Base-by-base conservation (phyloP, 192 early-diverging fungal species). In the Podila clonocystis region DNA sequence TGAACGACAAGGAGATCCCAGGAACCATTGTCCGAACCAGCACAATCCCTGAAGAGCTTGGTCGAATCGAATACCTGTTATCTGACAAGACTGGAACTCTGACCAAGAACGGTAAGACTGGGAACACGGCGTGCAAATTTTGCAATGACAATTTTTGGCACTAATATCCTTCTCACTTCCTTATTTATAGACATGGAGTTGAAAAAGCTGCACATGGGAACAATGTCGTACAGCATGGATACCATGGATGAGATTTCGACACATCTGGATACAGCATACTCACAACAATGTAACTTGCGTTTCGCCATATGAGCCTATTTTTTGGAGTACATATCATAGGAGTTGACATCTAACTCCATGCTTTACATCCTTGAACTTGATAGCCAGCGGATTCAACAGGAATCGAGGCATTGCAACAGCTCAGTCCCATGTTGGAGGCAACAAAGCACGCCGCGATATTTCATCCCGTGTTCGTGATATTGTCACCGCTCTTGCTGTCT, bases 71-170 rank as follows among this genome's bases (percentile, higher is more conserved):
- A 66, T 98, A 97, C 76, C 82, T 97, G 26, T 76, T 98, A 61
- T 94, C 96, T 0, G 97, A 98, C 82, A 98, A 98, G 82, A 98
- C 97, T 4, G 97, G 97, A 31, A 98, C 97, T 24, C 75, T 98
- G 76, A 98, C 97, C 19, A 85, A 95, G 69, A 98, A 98, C 80
- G 94, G 92, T 93, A 88, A 64, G 58, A 13, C 4, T 29, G 41
- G 48, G 33, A 20, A 63, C n/a, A 6, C 33, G 24, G 62, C 12
- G 28, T 15, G 11, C 8, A n/a, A 11, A 57, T 49, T 45, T 41
- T 62, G 11, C 17, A 15, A 17, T 45, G 26, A 50, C 41, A 20
- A 69, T 7, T 7, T 49, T 63, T 9, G 13, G 9, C 26, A 8
- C 11, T 63, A 17, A 28, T 48, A 57, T 36, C n/a, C 72, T 34